Evolutionary conservation across 257 asterid species (phyloP).

Genomic region (Oldenlandia corymbosa): DNA sequence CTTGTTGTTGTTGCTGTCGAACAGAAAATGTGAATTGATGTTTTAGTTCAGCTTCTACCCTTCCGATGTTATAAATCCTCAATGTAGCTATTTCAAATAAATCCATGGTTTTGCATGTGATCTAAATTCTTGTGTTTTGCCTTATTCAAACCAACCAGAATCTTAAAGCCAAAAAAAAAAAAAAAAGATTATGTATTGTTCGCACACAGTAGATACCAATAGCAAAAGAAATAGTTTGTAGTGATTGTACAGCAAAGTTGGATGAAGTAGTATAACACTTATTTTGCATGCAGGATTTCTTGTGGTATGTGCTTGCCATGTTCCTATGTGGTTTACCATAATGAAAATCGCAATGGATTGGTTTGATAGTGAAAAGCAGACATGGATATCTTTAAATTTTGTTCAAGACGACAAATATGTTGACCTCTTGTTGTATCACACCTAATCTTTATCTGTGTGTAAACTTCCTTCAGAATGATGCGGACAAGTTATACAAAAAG

Average conservation of each 20-base stretch:
- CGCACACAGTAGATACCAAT: not conserved
- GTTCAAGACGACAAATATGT: not conserved
- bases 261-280: not conserved
- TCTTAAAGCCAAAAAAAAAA: too few relatives aligned
- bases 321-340: not conserved
- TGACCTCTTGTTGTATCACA: not conserved
- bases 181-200: not conserved
- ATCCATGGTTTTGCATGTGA: not conserved
- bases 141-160: too few relatives aligned
- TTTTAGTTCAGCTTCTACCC: not conserved
- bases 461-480: conserved; percentile 41
- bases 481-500: conserved; percentile 48
- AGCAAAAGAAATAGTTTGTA: not conserved
- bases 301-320: not conserved
- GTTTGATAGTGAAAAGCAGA: not conserved
- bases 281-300: not conserved
- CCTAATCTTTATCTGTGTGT: conserved; percentile 22
- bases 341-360: not conserved
- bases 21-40: not conserved
- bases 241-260: not conserved
- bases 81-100: not conserved
- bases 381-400: not conserved
- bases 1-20: not conserved
- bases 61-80: not conserved
- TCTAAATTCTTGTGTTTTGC: not conserved